Conservation (phyloP, 805 yeast genomes). For the Yamadazyma sp. region DNA sequence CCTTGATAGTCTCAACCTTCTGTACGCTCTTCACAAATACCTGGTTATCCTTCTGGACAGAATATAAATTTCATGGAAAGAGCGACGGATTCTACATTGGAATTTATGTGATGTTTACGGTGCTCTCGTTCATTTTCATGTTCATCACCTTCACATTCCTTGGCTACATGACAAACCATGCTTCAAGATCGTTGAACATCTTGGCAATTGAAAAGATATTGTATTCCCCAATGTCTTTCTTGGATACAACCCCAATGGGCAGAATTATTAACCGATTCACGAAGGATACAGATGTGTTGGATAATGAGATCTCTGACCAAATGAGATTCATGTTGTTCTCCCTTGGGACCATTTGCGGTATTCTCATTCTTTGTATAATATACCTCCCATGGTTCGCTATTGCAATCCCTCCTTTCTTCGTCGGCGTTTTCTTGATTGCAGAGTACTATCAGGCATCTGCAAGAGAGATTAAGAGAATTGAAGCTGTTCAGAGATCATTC, state of each 20-base stretch:
- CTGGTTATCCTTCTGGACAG: conserved; percentile 85
- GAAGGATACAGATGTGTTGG: conserved; percentile 82
- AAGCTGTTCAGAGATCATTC: conserved; percentile 40
- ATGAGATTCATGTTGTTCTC: conserved; percentile 60
- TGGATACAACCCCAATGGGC: conserved; percentile 88
- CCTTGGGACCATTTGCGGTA: conserved; percentile 56
- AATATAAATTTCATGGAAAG: conserved; percentile 46
- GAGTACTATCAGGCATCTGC: conserved; percentile 38
- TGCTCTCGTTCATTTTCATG: conserved; percentile 48
- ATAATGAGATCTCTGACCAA: conserved; percentile 75
- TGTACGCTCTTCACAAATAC: conserved; percentile 61
- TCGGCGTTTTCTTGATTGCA: conserved; percentile 28
- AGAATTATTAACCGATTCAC: conserved; percentile 83
- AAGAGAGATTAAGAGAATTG: conserved; percentile 40
- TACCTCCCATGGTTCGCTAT: conserved; percentile 44
- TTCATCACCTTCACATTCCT: conserved; percentile 44
- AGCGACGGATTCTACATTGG: conserved; percentile 68
- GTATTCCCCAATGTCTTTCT: conserved; percentile 77
- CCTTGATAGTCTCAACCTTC: conserved; percentile 39
- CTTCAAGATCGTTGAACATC: conserved; percentile 61
- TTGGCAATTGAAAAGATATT: conserved; percentile 58
- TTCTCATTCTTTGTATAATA: conserved; percentile 36
- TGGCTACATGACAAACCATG: conserved; percentile 50
- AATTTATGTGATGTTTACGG: conserved; percentile 60
- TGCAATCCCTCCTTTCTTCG: conserved; percentile 32